phyloP scores from a whole-genome alignment of 2,329 filamentous ascomycete genomes.

The Gyromitra esculenta region DNA sequence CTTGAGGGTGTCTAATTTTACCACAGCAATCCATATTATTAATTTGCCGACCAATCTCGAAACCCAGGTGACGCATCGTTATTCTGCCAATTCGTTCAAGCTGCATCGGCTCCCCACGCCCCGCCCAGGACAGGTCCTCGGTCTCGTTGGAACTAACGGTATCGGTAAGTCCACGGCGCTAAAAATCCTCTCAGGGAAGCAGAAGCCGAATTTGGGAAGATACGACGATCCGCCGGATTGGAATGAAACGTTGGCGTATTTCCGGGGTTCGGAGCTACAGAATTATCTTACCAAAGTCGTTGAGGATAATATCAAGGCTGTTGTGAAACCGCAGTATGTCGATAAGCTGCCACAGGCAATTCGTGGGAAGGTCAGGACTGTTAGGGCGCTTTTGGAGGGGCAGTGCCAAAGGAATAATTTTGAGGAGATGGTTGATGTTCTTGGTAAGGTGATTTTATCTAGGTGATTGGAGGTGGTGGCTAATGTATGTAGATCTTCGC shows the following conservation, averaged over 20 bases:
- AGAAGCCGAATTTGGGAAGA: conserved; percentile 95
- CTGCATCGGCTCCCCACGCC: conserved; percentile 96
- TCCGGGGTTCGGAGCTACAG: conserved; percentile 95
- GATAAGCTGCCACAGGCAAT: conserved; percentile 97
- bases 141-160: conserved; percentile 98
- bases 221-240: conserved; percentile 98
- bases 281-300: conserved; percentile 99
- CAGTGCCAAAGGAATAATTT: conserved; percentile 81
- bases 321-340: conserved; percentile 99
- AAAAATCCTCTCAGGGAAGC: conserved; percentile 97
- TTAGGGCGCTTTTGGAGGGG: conserved; percentile 79
- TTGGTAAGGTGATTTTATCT: conserved; percentile 65
- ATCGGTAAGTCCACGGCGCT: conserved; percentile 99
- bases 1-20: background rate
- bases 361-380: conserved; percentile 80
- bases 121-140: conserved; percentile 91
- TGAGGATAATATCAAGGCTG: conserved; percentile 95
- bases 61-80: conserved; percentile 96
- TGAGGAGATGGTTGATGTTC: conserved; percentile 80
- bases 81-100: conserved; percentile 99
- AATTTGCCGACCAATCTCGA: conserved; percentile 99
- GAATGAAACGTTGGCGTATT: conserved; percentile 99
- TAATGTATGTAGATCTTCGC: conserved; percentile 71
- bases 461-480: background rate
- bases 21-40: conserved; percentile 88